Evolutionary conservation across 495 filamentous ascomycete genomes (phyloP), one percentile per base, ranked within the genome.

Genomic region (Ascobolus immersus): DNA sequence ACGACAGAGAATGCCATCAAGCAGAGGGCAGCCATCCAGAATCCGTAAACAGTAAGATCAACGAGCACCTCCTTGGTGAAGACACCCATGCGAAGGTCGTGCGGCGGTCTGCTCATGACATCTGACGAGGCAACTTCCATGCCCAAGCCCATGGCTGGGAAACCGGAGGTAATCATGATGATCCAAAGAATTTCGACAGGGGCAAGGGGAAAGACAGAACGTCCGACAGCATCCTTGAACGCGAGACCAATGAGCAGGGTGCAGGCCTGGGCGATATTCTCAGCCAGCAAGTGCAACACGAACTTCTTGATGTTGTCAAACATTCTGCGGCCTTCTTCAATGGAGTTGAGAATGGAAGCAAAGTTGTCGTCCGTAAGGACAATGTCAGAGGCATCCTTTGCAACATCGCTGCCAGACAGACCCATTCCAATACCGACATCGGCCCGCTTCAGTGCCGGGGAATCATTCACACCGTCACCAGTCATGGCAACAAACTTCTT

Each of bases 341-440:
- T 65, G 5, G 71, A 69, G 30, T 71, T 72, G 14, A 77, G 64
- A 34, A 80, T 78, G 12, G 62, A 69, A 0, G 74, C 71, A 43
- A 80, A 80, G 44, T 78, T 77, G 44, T 77, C 74, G 48, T 77
- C 69, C 2, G 72, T 75, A 8, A 80, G 55, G 3, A 80, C 68
- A 43, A 80, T 76, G 48, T 79, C 73, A 0, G 73, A 70, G 1
- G 73, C 74, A 38, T 73, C 71, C 42, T 77, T 77, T 1, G 75
- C 74, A 5, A 77, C 74, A 39, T 78, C 74, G 21, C 67, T 73
- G 6, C 74, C 74, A 27, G 68, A 58, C 44, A 63, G 60, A 12
- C 73, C 75, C 73, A 79, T 77, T 7, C 73, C 75, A 42, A 80
- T 80, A 23, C 73, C 74, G 3, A 78, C 71, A 51, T 80, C 75